Percentiles rank a stretch among this genome's conserved stretches.
Evolutionary conservation across 495 filamentous ascomycete genomes (phyloP).

Genomic region (Cenococcum geophilum): DNA sequence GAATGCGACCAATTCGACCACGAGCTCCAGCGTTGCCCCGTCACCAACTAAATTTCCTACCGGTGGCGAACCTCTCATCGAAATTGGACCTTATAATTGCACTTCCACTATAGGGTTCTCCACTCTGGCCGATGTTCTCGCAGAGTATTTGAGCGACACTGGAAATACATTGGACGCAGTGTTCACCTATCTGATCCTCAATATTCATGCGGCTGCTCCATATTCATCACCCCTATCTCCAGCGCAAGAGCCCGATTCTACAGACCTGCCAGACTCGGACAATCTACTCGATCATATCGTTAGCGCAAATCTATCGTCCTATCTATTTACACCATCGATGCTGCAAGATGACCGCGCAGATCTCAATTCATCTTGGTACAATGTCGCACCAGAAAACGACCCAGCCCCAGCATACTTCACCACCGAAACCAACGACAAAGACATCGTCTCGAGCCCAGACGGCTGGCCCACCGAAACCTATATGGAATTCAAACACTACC

Average conservation of each 20-base stretch:
- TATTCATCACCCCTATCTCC: slow-evolving; percentile 33
- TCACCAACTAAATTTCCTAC: not conserved
- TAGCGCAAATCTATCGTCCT: slow-evolving; percentile 40
- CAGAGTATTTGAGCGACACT: slow-evolving; percentile 46
- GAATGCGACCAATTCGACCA: not conserved
- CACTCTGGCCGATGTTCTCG: slow-evolving; percentile 44
- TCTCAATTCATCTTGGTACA: slow-evolving; percentile 56
- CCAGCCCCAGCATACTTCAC: slow-evolving; percentile 51
- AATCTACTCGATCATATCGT: slow-evolving; percentile 34
- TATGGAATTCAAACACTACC: slow-evolving; percentile 47
- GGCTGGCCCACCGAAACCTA: slow-evolving; percentile 59
- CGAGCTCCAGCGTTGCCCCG: not conserved
- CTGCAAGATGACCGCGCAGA: slow-evolving; percentile 48
- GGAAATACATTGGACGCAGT: slow-evolving; percentile 44
- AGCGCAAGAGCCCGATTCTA: slow-evolving; percentile 40
- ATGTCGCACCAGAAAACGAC: slow-evolving; percentile 40
- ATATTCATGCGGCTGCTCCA: slow-evolving; percentile 54
- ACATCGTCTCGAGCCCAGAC: slow-evolving; percentile 48
- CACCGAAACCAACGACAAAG: slow-evolving; percentile 35
- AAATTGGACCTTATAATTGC: slow-evolving; percentile 54
- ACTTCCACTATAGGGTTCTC: slow-evolving; percentile 46
- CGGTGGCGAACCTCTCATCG: slow-evolving; percentile 36
- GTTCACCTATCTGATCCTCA: slow-evolving; percentile 47
- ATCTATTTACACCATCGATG: slow-evolving; percentile 50
- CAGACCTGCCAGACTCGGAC: slow-evolving; percentile 32